Evolutionary conservation across 1,284 basidiomycete genomes (phyloP).

Genomic region (Xerocomus minutiporus): DNA sequence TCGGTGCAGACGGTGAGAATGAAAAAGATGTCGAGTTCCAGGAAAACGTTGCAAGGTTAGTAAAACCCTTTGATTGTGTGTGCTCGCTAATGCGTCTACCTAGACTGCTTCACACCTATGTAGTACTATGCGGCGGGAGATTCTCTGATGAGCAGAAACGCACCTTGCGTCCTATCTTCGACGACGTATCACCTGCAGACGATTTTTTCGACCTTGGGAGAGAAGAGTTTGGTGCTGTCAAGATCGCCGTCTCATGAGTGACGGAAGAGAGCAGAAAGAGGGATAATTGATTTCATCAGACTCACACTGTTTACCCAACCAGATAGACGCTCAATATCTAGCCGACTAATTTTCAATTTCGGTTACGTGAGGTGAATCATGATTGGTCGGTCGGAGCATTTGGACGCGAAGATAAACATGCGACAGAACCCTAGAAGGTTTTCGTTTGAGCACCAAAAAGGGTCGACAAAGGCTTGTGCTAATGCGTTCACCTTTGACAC

Average conservation of each 20-base stretch:
- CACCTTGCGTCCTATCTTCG: slow-evolving; percentile 36
- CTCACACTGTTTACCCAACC: slow-evolving; percentile 12
- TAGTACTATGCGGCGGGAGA: slow-evolving; percentile 39
- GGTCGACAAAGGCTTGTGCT: slow-evolving; percentile 10
- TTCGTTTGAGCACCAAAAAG: slow-evolving; percentile 12
- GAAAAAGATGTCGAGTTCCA: slow-evolving; percentile 74
- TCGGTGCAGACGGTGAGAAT: slow-evolving; percentile 66
- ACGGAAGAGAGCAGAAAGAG: slow-evolving; percentile 14
- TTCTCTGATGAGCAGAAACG: slow-evolving; percentile 44
- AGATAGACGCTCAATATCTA: slow-evolving; percentile 24
- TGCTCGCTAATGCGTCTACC: neutral
- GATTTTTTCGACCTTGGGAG: slow-evolving; percentile 24
- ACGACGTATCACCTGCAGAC: slow-evolving; percentile 8
- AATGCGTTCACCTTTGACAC: neutral
- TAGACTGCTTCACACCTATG: slow-evolving; percentile 57
- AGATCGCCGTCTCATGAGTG: slow-evolving; percentile 22
- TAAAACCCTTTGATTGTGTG: slow-evolving; percentile 23
- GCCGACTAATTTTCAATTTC: slow-evolving; percentile 25
- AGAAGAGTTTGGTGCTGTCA: slow-evolving; percentile 30
- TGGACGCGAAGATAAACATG: slow-evolving; percentile 10
- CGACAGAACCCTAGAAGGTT: slow-evolving; percentile 19
- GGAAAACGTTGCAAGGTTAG: slow-evolving; percentile 71
- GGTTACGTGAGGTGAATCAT: slow-evolving; percentile 25
- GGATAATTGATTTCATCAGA: slow-evolving; percentile 15
- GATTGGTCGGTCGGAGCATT: slow-evolving; percentile 21